Conservation (phyloP, 345 rosid species). For the Bruguiera sexangula region DNA sequence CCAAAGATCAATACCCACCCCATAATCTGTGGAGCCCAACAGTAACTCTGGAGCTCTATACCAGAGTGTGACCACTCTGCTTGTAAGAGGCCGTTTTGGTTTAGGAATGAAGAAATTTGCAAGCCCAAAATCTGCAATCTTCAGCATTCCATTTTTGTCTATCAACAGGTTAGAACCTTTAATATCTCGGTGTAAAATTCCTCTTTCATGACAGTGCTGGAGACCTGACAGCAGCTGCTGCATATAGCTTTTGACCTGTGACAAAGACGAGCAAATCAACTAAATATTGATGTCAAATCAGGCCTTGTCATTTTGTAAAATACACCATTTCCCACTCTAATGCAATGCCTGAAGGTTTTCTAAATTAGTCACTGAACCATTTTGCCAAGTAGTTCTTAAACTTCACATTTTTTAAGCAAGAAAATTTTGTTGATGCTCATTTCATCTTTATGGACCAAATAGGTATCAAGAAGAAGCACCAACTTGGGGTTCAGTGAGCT, state of each 20-base stretch:
- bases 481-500: slow-evolving; percentile 77
- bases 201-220: slow-evolving; percentile 76
- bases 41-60: slow-evolving; percentile 88
- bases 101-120: slow-evolving; percentile 56
- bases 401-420: too few species aligned
- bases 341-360: too few species aligned
- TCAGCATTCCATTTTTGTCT: slow-evolving; percentile 60
- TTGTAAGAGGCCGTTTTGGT: slow-evolving; percentile 55
- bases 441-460: not conserved
- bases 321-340: too few species aligned
- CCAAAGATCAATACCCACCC: slow-evolving; percentile 84
- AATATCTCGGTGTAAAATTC: slow-evolving; percentile 79
- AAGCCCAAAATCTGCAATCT: slow-evolving; percentile 85
- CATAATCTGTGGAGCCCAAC: slow-evolving; percentile 73
- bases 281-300: not conserved
- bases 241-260: slow-evolving; percentile 79
- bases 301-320: too few species aligned
- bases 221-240: slow-evolving; percentile 77
- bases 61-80: slow-evolving; percentile 89
- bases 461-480: not conserved
- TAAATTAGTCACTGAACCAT: too few species aligned
- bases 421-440: not conserved
- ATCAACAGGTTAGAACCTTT: slow-evolving; percentile 76
- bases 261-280: not conserved
- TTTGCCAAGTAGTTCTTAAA: too few species aligned